Conservation (phyloP, 192 early-diverging fungal genomes). For the Coemansia sp. region DNA sequence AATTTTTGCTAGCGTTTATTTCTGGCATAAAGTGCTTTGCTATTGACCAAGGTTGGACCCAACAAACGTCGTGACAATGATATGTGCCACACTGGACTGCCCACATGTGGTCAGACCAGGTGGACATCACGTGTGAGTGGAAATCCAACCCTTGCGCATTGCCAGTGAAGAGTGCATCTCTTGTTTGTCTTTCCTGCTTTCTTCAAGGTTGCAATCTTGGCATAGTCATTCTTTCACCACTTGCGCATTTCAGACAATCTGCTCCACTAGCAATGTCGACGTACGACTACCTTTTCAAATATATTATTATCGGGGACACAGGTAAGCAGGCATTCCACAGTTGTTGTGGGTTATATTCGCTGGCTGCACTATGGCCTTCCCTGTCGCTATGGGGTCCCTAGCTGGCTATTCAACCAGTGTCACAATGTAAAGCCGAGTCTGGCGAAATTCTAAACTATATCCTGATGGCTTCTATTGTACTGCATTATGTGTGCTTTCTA, state of each 20-base stretch:
- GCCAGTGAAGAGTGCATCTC: neutral
- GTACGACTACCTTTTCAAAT: slow-evolving; percentile 62
- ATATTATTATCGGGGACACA: slow-evolving; percentile 84
- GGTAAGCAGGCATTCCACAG: slow-evolving; percentile 19
- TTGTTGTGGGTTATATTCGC: neutral
- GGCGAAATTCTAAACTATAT: neutral
- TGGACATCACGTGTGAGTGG: slow-evolving; percentile 17
- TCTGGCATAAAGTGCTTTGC: too few relatives aligned
- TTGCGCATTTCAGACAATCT: slow-evolving; percentile 3
- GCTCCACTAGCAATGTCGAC: slow-evolving; percentile 29
- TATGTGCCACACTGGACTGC: too few relatives aligned
- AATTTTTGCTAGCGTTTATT: too few relatives aligned
- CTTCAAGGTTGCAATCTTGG: slow-evolving; percentile 10
- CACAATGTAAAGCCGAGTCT: neutral
- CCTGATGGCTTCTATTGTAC: neutral
- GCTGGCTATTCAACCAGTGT: neutral
- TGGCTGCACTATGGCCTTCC: too few relatives aligned
- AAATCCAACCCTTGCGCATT: neutral
- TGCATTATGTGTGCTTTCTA: neutral
- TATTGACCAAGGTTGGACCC: neutral
- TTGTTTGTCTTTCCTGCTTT: neutral
- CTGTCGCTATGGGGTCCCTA: neutral
- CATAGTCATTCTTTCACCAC: neutral
- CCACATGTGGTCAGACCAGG: neutral
- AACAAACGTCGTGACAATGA: neutral